These are phyloP conservation scores for Ceratocystiopsis minuta DNA, from an alignment of 2,329 filamentous ascomycete species.

Conservation along the genomic window DNA sequence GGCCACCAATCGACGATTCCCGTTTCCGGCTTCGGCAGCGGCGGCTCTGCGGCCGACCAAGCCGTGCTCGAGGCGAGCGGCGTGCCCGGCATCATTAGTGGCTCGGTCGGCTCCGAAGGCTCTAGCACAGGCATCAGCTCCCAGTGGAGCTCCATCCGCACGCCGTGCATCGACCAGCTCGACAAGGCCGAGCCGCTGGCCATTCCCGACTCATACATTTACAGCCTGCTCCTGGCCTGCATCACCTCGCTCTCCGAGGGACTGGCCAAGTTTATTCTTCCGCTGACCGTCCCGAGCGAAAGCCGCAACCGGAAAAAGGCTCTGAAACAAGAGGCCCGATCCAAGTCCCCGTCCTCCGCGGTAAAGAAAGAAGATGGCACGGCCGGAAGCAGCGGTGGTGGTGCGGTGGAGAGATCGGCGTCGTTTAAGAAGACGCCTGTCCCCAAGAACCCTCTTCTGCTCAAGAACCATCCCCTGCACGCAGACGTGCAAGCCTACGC, in stretches of 20 bases:
- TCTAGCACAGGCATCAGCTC: conserved; percentile 64
- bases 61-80: conserved; percentile 80
- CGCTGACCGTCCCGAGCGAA: conserved; percentile 70
- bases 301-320: conserved; percentile 32
- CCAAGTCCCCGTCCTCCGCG: conserved; percentile 23
- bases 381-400: too few species aligned
- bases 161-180: conserved; percentile 81
- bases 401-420: conserved; percentile 32
- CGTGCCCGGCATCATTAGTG: conserved; percentile 70
- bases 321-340: conserved; percentile 24
- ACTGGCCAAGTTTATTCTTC: conserved; percentile 81
- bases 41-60: conserved; percentile 51
- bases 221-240: conserved; percentile 73
- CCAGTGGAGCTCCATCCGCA: conserved; percentile 77
- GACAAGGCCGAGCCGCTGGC: conserved; percentile 75
- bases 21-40: conserved; percentile 35
- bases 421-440: conserved; percentile 61
- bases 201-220: conserved; percentile 85
- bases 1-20: conserved; percentile 79
- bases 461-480: conserved; percentile 55
- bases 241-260: conserved; percentile 83
- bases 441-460: conserved; percentile 63
- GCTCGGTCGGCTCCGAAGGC: conserved; percentile 47
- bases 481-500: conserved; percentile 60
- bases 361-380: conserved; percentile 11